Evolutionary conservation across 2,329 filamentous ascomycete genomes (phyloP), one percentile per base, ranked within the genome.

Genomic region (Penicillium griseofulvum): DNA sequence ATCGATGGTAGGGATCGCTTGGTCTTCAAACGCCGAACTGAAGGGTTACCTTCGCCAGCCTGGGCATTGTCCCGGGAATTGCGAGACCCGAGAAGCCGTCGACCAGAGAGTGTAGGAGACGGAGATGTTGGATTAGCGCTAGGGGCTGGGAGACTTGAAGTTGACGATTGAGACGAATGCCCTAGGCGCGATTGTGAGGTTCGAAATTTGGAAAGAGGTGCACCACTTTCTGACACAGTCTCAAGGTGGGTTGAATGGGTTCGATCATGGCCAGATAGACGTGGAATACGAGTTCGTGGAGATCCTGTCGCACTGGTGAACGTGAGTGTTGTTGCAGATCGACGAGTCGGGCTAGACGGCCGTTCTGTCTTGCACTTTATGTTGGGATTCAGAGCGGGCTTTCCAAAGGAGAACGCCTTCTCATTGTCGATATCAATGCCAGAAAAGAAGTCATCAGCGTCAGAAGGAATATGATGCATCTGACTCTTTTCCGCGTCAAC

Each of bases 181-280:
- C 72, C 84, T 28, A 90, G 70, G 53, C 88, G 82, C 3, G 87
- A 90, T 59, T 85, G 83, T 39, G 88, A 84, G 60, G 86, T 80
- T 54, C 85, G 82, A 60, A 80, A 80, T 57, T 81, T 83, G 39
- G 80, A 77, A 45, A 89, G 83, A 19, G 89, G 85, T 4, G 87
- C 90, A 48, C 91, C 91, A 61, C 87, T 91, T 75, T 97, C 93
- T 37, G 91, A 95, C 6, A 97, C 91, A 22, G 93, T 91, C 69
- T 96, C 93, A n/a, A 97, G 81, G 17, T 74, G 68, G 16, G 88
- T 87, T 11, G 89, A 89, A 63, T 85, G 83, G 5, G 87, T 83
- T 50, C 88, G 82, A 67, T 90, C 88, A 71, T 89, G 87, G 56
- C 80, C 81, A 52, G 87, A 80, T 34, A 92, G 88, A 49, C 91